Base-by-base conservation (phyloP, 1,139 yeast genomes). In the Candida frijolesensis region DNA sequence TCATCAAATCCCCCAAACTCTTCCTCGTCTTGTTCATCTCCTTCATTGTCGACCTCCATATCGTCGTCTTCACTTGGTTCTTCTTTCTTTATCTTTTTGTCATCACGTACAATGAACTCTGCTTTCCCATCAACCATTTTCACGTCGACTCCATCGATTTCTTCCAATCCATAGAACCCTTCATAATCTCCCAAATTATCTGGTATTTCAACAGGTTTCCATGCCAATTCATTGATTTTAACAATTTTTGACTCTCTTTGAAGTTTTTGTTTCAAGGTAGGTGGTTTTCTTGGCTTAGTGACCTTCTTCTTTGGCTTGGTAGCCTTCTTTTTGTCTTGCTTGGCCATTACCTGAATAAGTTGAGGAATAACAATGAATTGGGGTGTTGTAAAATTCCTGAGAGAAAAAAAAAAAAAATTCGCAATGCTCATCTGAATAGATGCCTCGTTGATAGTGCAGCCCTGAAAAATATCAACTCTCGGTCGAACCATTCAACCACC, bases 151-250 rank as follows among this genome's bases (percentile, higher is more conserved):
- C 97, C 97, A 49, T 91, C 97, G 48, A 94, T 80, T 65, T 94
- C 99, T 66, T 94, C 98, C 41, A 94, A 71, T 0, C 97, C 99
- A 67, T 84, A 89, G 58, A 91, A 86, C 0, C 97, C 97, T 60
- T 87, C 92, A 63, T 87, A 88, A 65, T 89, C 96, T 53, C 86
- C 97, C 53, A 89, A 67, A 37, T 90, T 85, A 56, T 89, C 94
- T 4, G 96, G 94, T 46, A 94, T 80, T 1, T 86, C 87, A 12
- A 90, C 96, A 4, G 84, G 68, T 59, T 87, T 87, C 99, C 99
- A 94, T 18, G 73, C 70, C 56, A 87, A 70, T 30, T 75, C 76
- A 56, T 79, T 79, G 1, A 81, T 79, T 44, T 72, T 70, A 15
- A 85, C 82, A 14, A 76, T 62, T 54, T 76, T 78, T 16, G 76